These are phyloP conservation scores for Pinus taeda DNA, from an alignment of 75 land plant species.

Conservation along the genomic window DNA sequence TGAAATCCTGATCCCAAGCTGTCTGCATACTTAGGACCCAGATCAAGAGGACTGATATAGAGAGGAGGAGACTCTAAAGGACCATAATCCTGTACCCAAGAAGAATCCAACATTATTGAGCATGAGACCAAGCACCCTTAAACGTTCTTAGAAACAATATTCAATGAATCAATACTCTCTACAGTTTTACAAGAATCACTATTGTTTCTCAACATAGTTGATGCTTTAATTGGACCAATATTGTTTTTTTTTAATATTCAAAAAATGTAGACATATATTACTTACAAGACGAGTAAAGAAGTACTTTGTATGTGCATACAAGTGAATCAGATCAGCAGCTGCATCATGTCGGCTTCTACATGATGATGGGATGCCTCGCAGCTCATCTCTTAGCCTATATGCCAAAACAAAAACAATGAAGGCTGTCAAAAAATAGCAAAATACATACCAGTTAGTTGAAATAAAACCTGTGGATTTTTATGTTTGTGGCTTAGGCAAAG, in stretches of 20 bases:
- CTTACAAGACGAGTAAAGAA: conserved; percentile 77
- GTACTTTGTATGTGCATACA: conserved; percentile 88
- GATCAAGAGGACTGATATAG: conserved; percentile 77
- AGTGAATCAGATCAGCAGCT: conserved; percentile 95
- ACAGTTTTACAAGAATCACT: background rate
- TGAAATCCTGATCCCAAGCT: conserved; percentile 56
- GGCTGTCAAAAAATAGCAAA: background rate
- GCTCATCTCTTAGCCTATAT: conserved; percentile 87
- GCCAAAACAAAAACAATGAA: conserved; percentile 4
- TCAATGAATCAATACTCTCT: background rate
- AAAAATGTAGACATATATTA: background rate
- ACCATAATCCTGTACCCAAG: conserved; percentile 62
- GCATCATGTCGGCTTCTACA: conserved; percentile 86
- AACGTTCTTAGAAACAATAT: background rate
- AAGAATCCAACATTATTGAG: background rate
- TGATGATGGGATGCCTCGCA: conserved; percentile 70
- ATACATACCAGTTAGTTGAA: background rate
- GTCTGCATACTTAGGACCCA: conserved; percentile 82
- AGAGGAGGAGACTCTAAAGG: conserved; percentile 74
- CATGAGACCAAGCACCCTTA: background rate
- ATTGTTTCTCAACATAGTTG: background rate
- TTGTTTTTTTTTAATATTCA: background rate
- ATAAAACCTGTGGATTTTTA: background rate
- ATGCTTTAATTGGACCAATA: background rate
- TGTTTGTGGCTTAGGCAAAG: background rate